A percentile compares a stretch with the other conserved stretches of the same genome.
These are phyloP conservation scores for Chondrostereum purpureum DNA, from an alignment of 1,284 basidiomycete genomes.

Conservation along the genomic window DNA sequence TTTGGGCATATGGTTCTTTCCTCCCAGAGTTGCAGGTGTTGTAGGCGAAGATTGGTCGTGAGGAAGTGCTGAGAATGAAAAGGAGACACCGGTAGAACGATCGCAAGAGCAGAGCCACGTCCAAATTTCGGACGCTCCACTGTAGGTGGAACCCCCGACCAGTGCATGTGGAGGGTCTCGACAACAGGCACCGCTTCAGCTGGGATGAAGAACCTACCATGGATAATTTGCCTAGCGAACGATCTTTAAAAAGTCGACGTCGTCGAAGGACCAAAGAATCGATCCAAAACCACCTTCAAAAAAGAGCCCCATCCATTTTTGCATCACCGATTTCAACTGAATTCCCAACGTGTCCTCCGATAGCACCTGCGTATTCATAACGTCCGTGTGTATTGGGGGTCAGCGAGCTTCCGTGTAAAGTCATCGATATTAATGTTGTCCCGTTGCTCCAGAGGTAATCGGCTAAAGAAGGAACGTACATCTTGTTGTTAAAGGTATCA, in stretches of 20 bases:
- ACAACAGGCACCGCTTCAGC: slow-evolving; percentile 84
- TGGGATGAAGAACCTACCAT: slow-evolving; percentile 88
- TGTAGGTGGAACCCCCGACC: no score
- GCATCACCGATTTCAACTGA: slow-evolving; percentile 86
- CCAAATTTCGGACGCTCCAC: no score
- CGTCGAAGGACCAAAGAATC: slow-evolving; percentile 89
- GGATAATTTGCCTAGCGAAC: slow-evolving; percentile 32
- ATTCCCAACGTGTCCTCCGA: slow-evolving; percentile 92
- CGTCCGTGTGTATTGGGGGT: slow-evolving; percentile 77
- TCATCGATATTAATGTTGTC: slow-evolving; percentile 92
- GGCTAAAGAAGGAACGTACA: slow-evolving; percentile 69
- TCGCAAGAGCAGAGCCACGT: no score
- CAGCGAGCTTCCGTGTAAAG: slow-evolving; percentile 73
- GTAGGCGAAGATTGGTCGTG: no score
- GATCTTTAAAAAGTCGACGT: slow-evolving; percentile 83
- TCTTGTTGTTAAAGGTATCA: slow-evolving; percentile 72
- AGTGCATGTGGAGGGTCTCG: no score
- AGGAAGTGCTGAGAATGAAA: no score
- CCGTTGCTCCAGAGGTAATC: slow-evolving; percentile 96
- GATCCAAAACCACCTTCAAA: slow-evolving; percentile 87
- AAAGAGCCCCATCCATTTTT: slow-evolving; percentile 97
- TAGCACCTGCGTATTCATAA: slow-evolving; percentile 94
- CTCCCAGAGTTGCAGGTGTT: no score
- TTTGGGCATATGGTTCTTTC: no score
- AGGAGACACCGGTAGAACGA: no score